phyloP scores from a whole-genome alignment of 306 rosid genomes.

The Cotoneaster glaucophyllus region DNA sequence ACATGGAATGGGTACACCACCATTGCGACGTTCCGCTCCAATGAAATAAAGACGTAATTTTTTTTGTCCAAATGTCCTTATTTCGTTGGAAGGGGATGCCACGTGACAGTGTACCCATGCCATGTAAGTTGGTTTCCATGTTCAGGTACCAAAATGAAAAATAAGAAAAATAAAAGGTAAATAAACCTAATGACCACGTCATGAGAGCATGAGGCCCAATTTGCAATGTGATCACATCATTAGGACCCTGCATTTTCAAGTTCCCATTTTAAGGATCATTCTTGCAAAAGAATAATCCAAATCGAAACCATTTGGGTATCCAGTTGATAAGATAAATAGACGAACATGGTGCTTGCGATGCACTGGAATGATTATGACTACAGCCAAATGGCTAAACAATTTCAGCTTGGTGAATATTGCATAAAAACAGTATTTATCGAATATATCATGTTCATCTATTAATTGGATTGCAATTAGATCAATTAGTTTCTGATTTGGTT shows the following conservation, averaged over 20 bases:
- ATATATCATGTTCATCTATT: not conserved
- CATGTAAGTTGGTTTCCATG: no score
- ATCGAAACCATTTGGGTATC: no score
- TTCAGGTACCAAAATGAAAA: no score
- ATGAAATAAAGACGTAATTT: no score
- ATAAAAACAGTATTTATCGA: not conserved
- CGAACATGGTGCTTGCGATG: not conserved
- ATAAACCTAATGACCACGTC: no score
- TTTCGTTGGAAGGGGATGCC: no score
- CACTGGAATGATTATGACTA: not conserved
- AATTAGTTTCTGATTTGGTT: not conserved
- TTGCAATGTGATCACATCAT: not conserved
- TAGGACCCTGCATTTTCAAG: not conserved
- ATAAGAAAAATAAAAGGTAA: no score
- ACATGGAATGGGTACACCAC: no score
- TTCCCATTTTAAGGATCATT: not conserved
- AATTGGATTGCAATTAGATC: not conserved
- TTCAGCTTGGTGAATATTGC: not conserved
- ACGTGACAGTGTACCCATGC: no score
- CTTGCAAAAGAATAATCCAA: not conserved
- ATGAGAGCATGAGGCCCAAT: no score
- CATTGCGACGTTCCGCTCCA: no score
- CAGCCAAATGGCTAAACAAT: not conserved
- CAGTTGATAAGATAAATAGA: not conserved
- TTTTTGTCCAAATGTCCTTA: no score